phyloP scores from a whole-genome alignment of 1,284 basidiomycete genomes.

The Puccinia hordei region DNA sequence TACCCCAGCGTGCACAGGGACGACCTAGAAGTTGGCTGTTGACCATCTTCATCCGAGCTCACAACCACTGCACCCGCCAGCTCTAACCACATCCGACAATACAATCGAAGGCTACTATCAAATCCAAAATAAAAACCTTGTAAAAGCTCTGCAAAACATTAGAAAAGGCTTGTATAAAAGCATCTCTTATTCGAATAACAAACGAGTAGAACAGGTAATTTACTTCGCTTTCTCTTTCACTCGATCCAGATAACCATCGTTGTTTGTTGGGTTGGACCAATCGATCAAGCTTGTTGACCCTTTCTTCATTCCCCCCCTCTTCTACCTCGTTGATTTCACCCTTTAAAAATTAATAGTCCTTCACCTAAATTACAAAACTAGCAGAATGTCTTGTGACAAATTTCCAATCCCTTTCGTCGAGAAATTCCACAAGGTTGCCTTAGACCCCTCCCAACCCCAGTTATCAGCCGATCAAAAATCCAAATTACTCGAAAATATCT shows the following conservation, averaged over 20 bases:
- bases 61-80: background rate
- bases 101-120: too few relatives aligned
- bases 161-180: too few relatives aligned
- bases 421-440: slow-evolving; percentile 47
- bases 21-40: background rate
- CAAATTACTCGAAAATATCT: slow-evolving; percentile 66
- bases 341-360: background rate
- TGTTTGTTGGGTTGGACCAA: background rate
- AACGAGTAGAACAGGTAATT: too few relatives aligned
- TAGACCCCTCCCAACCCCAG: slow-evolving; percentile 48
- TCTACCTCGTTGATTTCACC: background rate
- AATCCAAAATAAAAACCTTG: too few relatives aligned
- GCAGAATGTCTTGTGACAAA: slow-evolving; percentile 26
- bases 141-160: too few relatives aligned
- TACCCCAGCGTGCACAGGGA: background rate
- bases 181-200: too few relatives aligned
- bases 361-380: background rate
- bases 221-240: background rate
- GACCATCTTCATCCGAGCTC: background rate
- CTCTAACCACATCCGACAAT: background rate
- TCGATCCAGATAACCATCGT: background rate
- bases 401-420: slow-evolving; percentile 50
- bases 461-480: slow-evolving; percentile 51
- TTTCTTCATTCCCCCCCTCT: background rate
- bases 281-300: slow-evolving; percentile 1